Percentiles rank a stretch among this genome's conserved stretches.
phyloP scores from a whole-genome alignment of 2,329 filamentous ascomycete genomes.

The Diaporthe batatas region DNA sequence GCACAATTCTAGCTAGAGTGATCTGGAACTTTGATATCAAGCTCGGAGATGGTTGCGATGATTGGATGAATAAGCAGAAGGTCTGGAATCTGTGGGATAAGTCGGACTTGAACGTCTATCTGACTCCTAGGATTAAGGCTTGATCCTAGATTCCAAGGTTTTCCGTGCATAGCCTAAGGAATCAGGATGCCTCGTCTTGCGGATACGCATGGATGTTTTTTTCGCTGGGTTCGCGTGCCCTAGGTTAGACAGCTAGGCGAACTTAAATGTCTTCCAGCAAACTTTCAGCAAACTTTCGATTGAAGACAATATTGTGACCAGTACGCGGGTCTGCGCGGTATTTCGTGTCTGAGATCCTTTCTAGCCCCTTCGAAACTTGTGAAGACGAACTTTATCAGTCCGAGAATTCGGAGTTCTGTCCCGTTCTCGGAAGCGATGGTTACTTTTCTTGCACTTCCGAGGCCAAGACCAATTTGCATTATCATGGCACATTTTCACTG shows the following conservation, averaged over 20 bases:
- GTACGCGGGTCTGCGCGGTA: no score
- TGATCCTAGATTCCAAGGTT: no score
- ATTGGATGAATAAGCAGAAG: slow-evolving; percentile 53
- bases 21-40: slow-evolving; percentile 61
- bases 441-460: neutral
- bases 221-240: no score
- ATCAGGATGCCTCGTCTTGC: no score
- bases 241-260: no score
- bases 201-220: no score
- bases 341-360: no score
- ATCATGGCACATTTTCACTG: no score
- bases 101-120: slow-evolving; percentile 8
- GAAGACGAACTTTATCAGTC: neutral
- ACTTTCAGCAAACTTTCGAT: neutral
- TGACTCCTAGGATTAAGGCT: slow-evolving; percentile 17
- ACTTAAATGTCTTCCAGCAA: no score
- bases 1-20: slow-evolving; percentile 59
- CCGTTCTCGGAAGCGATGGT: neutral
- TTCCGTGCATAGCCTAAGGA: no score
- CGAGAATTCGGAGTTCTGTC: neutral
- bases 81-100: slow-evolving; percentile 53
- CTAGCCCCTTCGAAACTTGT: no score
- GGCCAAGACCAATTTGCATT: no score
- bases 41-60: slow-evolving; percentile 49
- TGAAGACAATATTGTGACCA: neutral